These are phyloP conservation scores for Rhodotorula babjevae DNA, from an alignment of 768 basidiomycete species.

Conservation along the genomic window DNA sequence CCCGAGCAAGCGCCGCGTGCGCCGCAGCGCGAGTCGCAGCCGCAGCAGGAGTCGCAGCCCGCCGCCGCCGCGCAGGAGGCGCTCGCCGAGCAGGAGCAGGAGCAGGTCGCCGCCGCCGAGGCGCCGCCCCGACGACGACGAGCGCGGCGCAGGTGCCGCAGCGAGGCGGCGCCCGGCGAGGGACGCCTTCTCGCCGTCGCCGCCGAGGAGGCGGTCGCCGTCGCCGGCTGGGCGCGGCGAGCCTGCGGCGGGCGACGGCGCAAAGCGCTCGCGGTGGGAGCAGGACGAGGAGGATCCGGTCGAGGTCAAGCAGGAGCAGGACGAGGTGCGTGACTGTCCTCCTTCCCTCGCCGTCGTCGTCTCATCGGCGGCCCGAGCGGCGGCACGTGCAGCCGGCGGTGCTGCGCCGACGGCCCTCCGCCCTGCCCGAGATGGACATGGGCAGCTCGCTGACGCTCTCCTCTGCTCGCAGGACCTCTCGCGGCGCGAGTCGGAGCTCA, in stretches of 20 bases:
- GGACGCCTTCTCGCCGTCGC: not conserved
- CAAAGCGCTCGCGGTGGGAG: not conserved
- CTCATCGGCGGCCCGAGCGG: too few relatives aligned
- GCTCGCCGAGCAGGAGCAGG: slow-evolving; percentile 3
- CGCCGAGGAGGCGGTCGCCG: not conserved
- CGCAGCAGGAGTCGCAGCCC: not conserved
- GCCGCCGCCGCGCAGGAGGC: not conserved
- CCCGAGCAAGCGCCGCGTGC: too few relatives aligned
- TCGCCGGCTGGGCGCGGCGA: not conserved
- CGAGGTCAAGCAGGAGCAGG: not conserved
- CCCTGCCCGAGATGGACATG: too few relatives aligned
- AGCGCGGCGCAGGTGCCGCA: not conserved
- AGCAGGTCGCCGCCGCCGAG: slow-evolving; percentile 6
- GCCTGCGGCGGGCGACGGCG: slow-evolving; percentile 37
- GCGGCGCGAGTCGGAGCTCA: slow-evolving; percentile 24
- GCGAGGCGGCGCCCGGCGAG: not conserved
- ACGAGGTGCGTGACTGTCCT: not conserved
- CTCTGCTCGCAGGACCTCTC: not conserved
- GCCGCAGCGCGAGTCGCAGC: not conserved
- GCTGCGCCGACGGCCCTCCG: too few relatives aligned
- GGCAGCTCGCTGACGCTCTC: too few relatives aligned
- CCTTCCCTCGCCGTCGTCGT: too few relatives aligned
- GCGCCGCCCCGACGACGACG: not conserved
- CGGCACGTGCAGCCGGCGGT: too few relatives aligned
- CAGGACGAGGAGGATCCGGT: not conserved